Evolutionary conservation across 176 grass and related monocot genomes (phyloP).

Genomic region (Carex cristatella): DNA sequence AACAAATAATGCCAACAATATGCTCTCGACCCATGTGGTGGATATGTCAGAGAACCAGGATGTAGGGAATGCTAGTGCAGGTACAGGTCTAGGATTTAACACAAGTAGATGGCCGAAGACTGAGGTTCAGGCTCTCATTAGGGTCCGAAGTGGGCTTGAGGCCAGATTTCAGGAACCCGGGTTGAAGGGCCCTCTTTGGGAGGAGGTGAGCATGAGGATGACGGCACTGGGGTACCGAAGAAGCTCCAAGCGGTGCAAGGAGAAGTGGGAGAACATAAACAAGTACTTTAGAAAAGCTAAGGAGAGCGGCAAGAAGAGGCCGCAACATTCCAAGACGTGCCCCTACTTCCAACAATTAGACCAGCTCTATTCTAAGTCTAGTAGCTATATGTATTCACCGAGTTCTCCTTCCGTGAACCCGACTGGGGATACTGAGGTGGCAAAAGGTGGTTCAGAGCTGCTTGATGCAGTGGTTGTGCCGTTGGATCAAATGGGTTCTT

Average conservation of each 20-base stretch:
- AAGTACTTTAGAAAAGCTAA: conserved; percentile 94
- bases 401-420: conserved; percentile 14
- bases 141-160: conserved; percentile 65
- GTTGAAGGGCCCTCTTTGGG: conserved; percentile 87
- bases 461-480: conserved; percentile 70
- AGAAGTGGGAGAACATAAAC: conserved; percentile 99
- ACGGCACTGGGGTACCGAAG: conserved; percentile 57
- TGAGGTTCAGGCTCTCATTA: conserved; percentile 78
- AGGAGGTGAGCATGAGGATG: conserved; percentile 88
- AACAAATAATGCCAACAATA: conserved; percentile 18
- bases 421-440: conserved; percentile 14
- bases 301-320: conserved; percentile 72
- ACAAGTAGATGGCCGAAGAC: conserved; percentile 78
- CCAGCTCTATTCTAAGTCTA: conserved; percentile 65
- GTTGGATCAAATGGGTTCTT: conserved; percentile 39
- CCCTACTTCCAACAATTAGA: conserved; percentile 85
- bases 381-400: conserved; percentile 19
- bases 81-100: conserved; percentile 24
- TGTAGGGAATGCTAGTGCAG: background rate
- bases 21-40: background rate
- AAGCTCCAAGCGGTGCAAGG: conserved; percentile 83
- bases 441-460: conserved; percentile 47
- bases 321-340: conserved; percentile 71
- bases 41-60: conserved; percentile 33
- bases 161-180: conserved; percentile 77